phyloP scores from a whole-genome alignment of 192 early-diverging fungal species.

The Nowakowskiella sp. region DNA sequence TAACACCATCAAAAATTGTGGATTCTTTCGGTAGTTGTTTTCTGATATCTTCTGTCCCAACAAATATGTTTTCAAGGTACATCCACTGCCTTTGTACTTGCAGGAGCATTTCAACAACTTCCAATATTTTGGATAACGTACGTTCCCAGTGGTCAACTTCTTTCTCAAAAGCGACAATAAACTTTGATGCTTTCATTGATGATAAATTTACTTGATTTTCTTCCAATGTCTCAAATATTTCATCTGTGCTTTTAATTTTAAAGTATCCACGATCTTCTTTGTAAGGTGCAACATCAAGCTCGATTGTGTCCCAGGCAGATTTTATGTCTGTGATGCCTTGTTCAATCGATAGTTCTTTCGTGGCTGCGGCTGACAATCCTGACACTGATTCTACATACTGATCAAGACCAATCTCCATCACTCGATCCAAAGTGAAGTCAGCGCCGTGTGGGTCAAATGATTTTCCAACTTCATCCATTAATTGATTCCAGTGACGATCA shows the following conservation, averaged over 20 bases:
- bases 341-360: constrained; percentile 51
- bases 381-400: constrained; percentile 45
- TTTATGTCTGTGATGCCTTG: constrained; percentile 39
- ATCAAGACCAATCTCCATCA: constrained; percentile 47
- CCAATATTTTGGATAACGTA: constrained; percentile 41
- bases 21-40: constrained; percentile 55
- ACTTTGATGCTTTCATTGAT: constrained; percentile 51
- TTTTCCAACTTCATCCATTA: constrained; percentile 56
- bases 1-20: constrained; percentile 41
- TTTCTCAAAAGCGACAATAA: constrained; percentile 44
- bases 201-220: constrained; percentile 57
- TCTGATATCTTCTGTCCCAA: constrained; percentile 50
- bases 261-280: constrained; percentile 53
- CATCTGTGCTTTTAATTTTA: constrained; percentile 43
- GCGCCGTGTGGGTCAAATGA: constrained; percentile 32
- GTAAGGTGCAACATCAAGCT: constrained; percentile 51
- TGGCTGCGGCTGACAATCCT: constrained; percentile 38
- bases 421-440: constrained; percentile 49
- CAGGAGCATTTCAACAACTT: constrained; percentile 44
- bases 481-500: constrained; percentile 48
- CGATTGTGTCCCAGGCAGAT: constrained; percentile 35
- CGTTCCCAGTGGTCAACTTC: constrained; percentile 54
- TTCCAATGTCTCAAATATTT: constrained; percentile 47
- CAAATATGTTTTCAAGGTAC: constrained; percentile 56
- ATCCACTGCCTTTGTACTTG: constrained; percentile 55